Conservation (phyloP, 345 rosid genomes). For the Arabis hirsuta region DNA sequence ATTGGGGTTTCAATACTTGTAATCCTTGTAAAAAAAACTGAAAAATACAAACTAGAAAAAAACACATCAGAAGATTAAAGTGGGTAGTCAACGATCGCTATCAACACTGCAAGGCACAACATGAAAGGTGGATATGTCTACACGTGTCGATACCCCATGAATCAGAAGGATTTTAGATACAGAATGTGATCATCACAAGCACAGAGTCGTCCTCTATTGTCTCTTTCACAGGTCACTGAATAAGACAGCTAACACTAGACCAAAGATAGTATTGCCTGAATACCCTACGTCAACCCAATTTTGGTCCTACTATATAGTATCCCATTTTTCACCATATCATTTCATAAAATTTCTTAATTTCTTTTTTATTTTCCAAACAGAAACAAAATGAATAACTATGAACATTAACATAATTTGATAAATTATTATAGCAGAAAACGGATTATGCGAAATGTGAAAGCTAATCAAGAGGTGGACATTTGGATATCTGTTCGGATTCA, state of each 20-base stretch:
- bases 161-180: constrained; percentile 25
- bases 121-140: constrained; percentile 7
- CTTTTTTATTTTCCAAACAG: too few species aligned
- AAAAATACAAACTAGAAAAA: neutral
- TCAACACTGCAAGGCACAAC: constrained; percentile 29
- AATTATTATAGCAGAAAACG: too few species aligned
- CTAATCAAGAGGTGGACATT: too few species aligned
- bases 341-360: neutral
- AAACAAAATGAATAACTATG: too few species aligned
- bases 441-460: too few species aligned
- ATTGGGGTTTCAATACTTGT: neutral
- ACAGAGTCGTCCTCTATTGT: constrained; percentile 41
- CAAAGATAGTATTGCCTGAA: constrained; percentile 30
- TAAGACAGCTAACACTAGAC: constrained; percentile 30
- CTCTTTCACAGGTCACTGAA: constrained; percentile 43
- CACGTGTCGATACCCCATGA: constrained; percentile 42
- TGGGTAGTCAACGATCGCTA: constrained; percentile 32
- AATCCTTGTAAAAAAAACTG: too few species aligned
- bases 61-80: constrained; percentile 12
- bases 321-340: neutral
- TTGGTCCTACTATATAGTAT: neutral
- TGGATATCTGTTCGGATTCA: too few species aligned
- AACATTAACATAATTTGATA: too few species aligned
- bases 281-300: constrained; percentile 34
- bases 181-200: constrained; percentile 40